A percentile compares a stretch with the other conserved stretches of the same genome.
These are phyloP conservation scores for Fusarium sp. DNA, from an alignment of 2,329 filamentous ascomycete species.

Conservation along the genomic window DNA sequence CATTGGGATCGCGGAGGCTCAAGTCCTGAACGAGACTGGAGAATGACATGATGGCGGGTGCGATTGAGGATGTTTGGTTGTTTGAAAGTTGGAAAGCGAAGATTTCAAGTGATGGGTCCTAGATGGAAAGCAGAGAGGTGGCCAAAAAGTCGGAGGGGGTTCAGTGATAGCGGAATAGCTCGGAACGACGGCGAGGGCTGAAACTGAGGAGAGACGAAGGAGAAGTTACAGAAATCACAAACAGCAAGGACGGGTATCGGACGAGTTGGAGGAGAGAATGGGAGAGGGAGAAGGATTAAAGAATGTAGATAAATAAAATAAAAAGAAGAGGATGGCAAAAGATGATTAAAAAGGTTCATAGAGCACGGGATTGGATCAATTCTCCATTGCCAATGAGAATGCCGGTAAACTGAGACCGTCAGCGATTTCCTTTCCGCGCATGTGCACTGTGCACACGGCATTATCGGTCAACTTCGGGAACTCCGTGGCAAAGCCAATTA, in stretches of 20 bases:
- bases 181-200: conserved; percentile 23
- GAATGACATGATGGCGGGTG: conserved; percentile 65
- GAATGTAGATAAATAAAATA: background rate
- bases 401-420: conserved; percentile 34
- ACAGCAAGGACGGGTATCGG: conserved; percentile 1
- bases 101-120: conserved; percentile 9
- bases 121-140: conserved; percentile 22
- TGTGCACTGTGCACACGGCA: conserved; percentile 27
- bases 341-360: conserved; percentile 14
- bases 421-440: conserved; percentile 23
- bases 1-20: conserved; percentile 64
- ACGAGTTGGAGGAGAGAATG: background rate
- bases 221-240: conserved; percentile 16
- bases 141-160: conserved; percentile 40
- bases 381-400: conserved; percentile 40
- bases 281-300: background rate
- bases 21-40: conserved; percentile 73
- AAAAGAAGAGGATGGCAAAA: conserved; percentile 3
- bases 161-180: conserved; percentile 33
- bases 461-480: conserved; percentile 43
- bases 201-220: conserved; percentile 1
- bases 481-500: conserved; percentile 19
- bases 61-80: conserved; percentile 15
- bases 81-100: conserved; percentile 9
- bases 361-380: conserved; percentile 11